Evolutionary conservation across 495 filamentous ascomycete species (phyloP).

Genomic region (Penicillium malachiteum): DNA sequence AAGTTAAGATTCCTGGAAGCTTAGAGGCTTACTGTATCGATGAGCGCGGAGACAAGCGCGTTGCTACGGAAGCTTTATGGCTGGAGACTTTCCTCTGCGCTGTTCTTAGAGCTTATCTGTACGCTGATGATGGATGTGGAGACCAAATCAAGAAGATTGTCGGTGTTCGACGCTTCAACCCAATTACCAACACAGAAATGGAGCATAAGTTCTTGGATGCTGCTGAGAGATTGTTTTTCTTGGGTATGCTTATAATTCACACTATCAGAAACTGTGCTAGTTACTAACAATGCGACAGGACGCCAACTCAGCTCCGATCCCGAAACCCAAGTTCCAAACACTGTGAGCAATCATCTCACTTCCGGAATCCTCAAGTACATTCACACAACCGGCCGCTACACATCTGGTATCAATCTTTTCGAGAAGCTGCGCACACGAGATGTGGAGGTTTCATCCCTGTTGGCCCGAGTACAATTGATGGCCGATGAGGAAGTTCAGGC

Average conservation of each 20-base stretch:
- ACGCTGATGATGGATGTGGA: slow-evolving; percentile 90
- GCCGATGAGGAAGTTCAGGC: slow-evolving; percentile 96
- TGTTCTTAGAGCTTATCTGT: slow-evolving; percentile 88
- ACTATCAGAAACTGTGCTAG: neutral
- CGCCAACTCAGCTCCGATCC: slow-evolving; percentile 96
- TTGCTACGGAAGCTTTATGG: slow-evolving; percentile 90
- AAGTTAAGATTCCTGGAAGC: slow-evolving; percentile 91
- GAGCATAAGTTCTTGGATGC: slow-evolving; percentile 96
- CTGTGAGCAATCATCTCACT: slow-evolving; percentile 93
- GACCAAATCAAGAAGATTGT: slow-evolving; percentile 92
- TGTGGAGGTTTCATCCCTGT: slow-evolving; percentile 87
- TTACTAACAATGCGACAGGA: slow-evolving; percentile 52
- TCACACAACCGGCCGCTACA: slow-evolving; percentile 88
- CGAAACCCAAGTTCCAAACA: slow-evolving; percentile 94
- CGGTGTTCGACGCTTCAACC: slow-evolving; percentile 92
- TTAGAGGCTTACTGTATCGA: slow-evolving; percentile 97
- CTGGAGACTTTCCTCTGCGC: slow-evolving; percentile 96
- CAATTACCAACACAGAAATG: slow-evolving; percentile 92
- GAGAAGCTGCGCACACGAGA: slow-evolving; percentile 91
- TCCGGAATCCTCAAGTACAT: slow-evolving; percentile 94
- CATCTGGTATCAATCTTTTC: slow-evolving; percentile 96
- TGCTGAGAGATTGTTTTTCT: slow-evolving; percentile 91
- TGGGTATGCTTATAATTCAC: slow-evolving; percentile 56
- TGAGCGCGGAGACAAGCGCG: slow-evolving; percentile 89
- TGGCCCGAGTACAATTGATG: slow-evolving; percentile 84